Evolutionary conservation across 2,329 filamentous ascomycete genomes (phyloP), one percentile per base, ranked within the genome.

Genomic region (Alternaria arborescens): DNA sequence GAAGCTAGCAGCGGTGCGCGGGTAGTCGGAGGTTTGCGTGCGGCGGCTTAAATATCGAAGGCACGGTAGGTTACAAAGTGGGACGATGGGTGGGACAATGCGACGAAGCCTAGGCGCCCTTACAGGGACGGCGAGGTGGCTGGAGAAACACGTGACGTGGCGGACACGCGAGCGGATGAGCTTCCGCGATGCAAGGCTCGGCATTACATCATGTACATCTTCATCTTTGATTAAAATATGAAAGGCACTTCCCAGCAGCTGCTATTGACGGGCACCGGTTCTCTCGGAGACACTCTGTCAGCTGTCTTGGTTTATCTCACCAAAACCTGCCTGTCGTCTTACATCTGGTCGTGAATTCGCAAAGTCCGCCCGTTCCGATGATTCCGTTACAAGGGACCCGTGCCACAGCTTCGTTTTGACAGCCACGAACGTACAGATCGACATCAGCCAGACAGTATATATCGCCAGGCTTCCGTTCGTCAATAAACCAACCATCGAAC

Each of bases 341-440:
- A 50, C 34, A 41, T 42, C 32, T 51, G 42, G 34, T n/a, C 44
- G 43, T 18, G 41, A 53, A n/a, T 32, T 51, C 50, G 38, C 24
- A 30, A 44, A 18, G n/a, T 30, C 12, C 43, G 46, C 46, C 50
- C 51, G 48, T 57, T 60, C 61, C 62, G 48, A 62, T 62, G 51
- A 24, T 55, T 52, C 51, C 40, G 47, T 57, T 46, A 28, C 62
- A 53, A 55, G 60, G 52, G 55, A 47, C 52, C 56, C 59, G 62
- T 48, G 61, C 64, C 68, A 65, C 64, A 56, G 50, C 47, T 58
- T 46, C 52, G 44, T 55, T 34, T 40, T 50, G 60, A 60, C 50
- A 28, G 34, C 36, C 44, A 32, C 50, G 56, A 61, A 62, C 43
- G 8, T 18, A 28, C 44, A 28, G 22, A 28, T 20, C 22, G 24